These are phyloP conservation scores for Lentinula aciculospora DNA, from an alignment of 768 basidiomycete species.

Conservation along the genomic window DNA sequence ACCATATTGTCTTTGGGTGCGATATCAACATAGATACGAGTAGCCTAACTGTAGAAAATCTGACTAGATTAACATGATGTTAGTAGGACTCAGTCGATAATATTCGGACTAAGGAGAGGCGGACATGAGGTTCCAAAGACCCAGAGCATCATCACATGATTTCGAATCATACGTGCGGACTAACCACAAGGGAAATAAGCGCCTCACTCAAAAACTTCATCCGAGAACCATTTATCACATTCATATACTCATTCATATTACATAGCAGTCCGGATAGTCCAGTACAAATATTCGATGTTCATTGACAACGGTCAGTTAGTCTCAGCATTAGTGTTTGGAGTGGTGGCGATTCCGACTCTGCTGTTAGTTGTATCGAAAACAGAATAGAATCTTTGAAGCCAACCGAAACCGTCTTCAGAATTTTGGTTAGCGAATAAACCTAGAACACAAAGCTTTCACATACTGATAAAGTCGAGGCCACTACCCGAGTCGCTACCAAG, in stretches of 20 bases:
- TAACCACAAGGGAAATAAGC: too few relatives aligned
- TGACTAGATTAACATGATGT: too few relatives aligned
- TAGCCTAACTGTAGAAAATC: too few relatives aligned
- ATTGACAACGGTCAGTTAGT: slow-evolving; percentile 21
- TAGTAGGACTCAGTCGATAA: too few relatives aligned
- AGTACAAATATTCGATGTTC: neutral
- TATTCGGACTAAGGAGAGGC: too few relatives aligned
- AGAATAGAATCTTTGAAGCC: slow-evolving; percentile 58
- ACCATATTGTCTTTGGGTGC: too few relatives aligned
- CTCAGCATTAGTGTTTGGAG: slow-evolving; percentile 26
- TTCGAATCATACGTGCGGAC: too few relatives aligned
- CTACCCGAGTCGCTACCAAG: slow-evolving; percentile 43
- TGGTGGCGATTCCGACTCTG: slow-evolving; percentile 32
- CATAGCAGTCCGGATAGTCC: neutral
- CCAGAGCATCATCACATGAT: too few relatives aligned
- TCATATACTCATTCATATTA: neutral
- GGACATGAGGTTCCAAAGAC: too few relatives aligned
- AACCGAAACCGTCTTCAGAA: slow-evolving; percentile 44
- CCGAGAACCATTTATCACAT: too few relatives aligned
- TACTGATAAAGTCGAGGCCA: slow-evolving; percentile 64
- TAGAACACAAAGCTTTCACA: neutral
- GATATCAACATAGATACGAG: too few relatives aligned
- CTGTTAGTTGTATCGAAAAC: slow-evolving; percentile 40
- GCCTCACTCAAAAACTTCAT: too few relatives aligned
- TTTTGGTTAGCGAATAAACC: neutral